Conservation (phyloP, 2,329 filamentous ascomycete species). For the Cladosporium sp. region DNA sequence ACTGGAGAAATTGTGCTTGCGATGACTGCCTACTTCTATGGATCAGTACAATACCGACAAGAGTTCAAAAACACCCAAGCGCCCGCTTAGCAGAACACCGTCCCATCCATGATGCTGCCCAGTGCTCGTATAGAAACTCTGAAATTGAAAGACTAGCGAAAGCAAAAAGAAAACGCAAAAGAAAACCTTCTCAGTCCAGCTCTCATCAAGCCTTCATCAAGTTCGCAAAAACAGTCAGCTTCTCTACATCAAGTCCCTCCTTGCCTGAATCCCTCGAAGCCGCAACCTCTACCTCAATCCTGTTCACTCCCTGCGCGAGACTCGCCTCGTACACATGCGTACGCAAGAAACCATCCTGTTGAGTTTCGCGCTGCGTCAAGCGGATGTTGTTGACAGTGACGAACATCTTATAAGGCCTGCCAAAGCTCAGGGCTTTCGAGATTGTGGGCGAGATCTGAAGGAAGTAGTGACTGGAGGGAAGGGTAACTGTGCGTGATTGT, state of each 20-base stretch:
- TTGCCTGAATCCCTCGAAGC: constrained; percentile 43
- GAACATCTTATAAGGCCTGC: constrained; percentile 72
- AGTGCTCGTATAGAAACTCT: neutral
- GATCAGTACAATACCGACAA: neutral
- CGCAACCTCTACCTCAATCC: constrained; percentile 73
- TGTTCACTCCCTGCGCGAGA: constrained; percentile 68
- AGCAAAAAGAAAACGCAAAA: neutral
- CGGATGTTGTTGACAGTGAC: constrained; percentile 64
- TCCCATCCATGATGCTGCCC: neutral
- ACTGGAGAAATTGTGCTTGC: too few relatives aligned
- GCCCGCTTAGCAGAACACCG: neutral
- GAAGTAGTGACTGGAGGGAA: constrained; percentile 64
- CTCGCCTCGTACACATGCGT: constrained; percentile 72
- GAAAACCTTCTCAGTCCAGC: neutral
- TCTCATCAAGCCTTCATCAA: constrained; percentile 49
- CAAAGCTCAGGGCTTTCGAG: constrained; percentile 52
- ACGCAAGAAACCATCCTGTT: constrained; percentile 32
- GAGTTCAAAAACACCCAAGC: neutral
- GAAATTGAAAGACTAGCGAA: neutral
- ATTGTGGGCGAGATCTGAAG: constrained; percentile 68
- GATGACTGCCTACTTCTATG: neutral
- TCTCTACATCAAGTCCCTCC: constrained; percentile 64
- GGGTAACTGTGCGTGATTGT: constrained; percentile 67
- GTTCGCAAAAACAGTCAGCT: constrained; percentile 71
- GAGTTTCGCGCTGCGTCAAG: constrained; percentile 51